Evolutionary conservation across 495 filamentous ascomycete genomes (phyloP), one percentile per base, ranked within the genome.

Genomic region (Tuber indicum): DNA sequence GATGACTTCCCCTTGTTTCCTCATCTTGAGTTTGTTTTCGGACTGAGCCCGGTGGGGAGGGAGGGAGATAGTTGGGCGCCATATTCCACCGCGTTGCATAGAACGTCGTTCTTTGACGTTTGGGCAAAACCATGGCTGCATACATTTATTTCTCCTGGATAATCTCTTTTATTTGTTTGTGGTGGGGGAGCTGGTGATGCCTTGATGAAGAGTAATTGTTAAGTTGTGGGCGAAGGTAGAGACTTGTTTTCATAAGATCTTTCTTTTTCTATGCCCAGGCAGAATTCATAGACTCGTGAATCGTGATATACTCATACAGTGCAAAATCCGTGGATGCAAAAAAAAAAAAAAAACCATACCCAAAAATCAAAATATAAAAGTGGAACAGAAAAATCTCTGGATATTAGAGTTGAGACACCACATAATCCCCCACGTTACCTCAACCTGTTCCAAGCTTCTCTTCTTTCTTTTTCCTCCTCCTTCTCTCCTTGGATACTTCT

Each of bases 41-140:
- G 47, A 72, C 73, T 80, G 78, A 76, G 74, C 49, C 79, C 78
- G 77, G 77, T 66, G 76, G 6, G 44, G 39, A 23, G 46, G 76
- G 41, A 32, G 62, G 23, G 69, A 49, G 46, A 49, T 32, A 6
- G 62, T 46, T 42, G 62, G 71, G 78, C 78, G 78, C 71, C 78
- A 80, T 80, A 80, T 80, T 80, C 78, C 78, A 76, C 72, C 79
- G 78, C 78, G 78, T 78, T 80, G 77, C 78, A 78, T 79, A 80
- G 78, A 74, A 80, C 78, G 77, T 80, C 69, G 78, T 80, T 47
- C 71, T 41, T 69, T 80, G 78, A 80, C 77, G 78, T 70, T 73
- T 75, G 78, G 78, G 78, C 78, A 79, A 80, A 80, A 80, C 78
- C 78, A 80, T 80, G 78, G 70, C 78, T 80, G 78, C 78, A 45